phyloP scores from a whole-genome alignment of 345 rosid species.

The Melaleuca quinquenervia region DNA sequence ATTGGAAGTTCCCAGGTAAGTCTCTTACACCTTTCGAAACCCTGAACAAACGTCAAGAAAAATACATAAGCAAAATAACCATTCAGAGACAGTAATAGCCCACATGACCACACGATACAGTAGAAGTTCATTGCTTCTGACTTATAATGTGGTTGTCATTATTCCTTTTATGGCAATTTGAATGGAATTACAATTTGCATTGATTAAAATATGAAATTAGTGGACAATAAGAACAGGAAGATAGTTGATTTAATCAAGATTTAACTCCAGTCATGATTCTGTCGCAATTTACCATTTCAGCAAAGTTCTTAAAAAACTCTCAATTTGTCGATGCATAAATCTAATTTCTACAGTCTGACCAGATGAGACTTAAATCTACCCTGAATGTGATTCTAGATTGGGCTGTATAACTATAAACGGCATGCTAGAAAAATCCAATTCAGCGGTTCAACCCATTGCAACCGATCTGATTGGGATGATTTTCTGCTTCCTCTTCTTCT shows the following conservation, averaged over 20 bases:
- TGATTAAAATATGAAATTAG: background rate
- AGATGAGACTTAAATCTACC: background rate
- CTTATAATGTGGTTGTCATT: background rate
- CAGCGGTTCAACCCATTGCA: background rate
- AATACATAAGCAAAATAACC: background rate
- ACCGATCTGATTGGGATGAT: background rate
- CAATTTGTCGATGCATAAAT: background rate
- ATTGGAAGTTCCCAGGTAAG: conserved; percentile 65
- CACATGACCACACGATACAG: background rate
- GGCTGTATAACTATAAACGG: background rate
- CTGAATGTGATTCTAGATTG: background rate
- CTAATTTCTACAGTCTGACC: background rate
- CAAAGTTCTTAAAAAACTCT: background rate
- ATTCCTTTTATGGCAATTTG: background rate
- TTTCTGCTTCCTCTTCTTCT: background rate
- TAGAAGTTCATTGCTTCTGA: background rate
- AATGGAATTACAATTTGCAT: background rate
- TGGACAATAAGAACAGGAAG: background rate
- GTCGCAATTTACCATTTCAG: background rate
- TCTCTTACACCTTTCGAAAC: conserved; percentile 90
- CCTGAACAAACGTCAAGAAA: conserved; percentile 20
- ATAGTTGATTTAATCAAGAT: background rate
- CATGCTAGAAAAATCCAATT: background rate
- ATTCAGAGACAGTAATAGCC: background rate
- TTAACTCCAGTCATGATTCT: background rate